Evolutionary conservation across 768 basidiomycete species (phyloP), one percentile per base, ranked within the genome.

Genomic region (Amanita fuliginea): DNA sequence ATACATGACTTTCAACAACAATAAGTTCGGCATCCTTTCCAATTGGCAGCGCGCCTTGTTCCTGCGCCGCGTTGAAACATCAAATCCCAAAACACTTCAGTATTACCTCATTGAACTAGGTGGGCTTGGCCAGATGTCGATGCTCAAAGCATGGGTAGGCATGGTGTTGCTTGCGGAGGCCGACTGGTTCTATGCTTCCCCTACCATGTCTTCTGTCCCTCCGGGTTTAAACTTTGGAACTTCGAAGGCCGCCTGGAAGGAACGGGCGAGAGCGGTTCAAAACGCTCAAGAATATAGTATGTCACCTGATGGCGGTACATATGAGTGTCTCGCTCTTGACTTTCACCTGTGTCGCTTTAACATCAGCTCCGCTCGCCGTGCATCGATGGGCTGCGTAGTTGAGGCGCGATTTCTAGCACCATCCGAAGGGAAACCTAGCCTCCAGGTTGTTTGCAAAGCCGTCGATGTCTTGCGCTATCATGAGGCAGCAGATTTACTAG

Each of bases 131-230:
- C 22, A 13, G 2, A 35, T 46, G 33, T 57, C 54, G n/a, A 55
- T 55, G 33, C 54, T 57, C 3, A 57, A 57, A 53, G 56, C 50
- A 14, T 57, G 51, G 36, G 56, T 57, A 35, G 56, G 56, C 44
- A 55, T 53, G 49, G 51, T 53, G 42, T 54, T 56, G 44, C 54
- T 56, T 53, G 56, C 54, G 13, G 54, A 55, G 35, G 41, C 42
- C 2, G 28, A 55, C 30, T 53, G 54, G 54, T 53, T 55, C 47
- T 47, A 40, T 30, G 48, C 40, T 21, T 42, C 52, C 36, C 44
- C 47, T 43, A 43, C 41, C 30, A 32, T 24, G 11, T 36, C 51
- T 33, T 32, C 44, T 32, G 21, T 24, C 30, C 46, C 51, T 32
- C 42, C 42, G 18, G 16, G 13, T 41, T 21, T 22, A 22, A 22